phyloP scores from a whole-genome alignment of 2,329 filamentous ascomycete species.

The Microdochium nivale region DNA sequence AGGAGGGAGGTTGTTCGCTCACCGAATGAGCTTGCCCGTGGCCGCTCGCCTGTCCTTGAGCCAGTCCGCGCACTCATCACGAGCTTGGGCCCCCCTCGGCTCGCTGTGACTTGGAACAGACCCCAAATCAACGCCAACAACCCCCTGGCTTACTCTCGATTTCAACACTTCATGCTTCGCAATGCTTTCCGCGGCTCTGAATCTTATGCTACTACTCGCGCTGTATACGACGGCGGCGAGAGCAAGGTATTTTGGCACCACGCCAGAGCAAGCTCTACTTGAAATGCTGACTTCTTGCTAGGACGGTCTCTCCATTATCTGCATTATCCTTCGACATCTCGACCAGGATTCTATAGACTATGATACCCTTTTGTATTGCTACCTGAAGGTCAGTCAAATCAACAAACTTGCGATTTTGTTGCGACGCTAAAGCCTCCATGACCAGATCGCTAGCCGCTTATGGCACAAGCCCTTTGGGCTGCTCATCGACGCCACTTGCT shows the following conservation, averaged over 20 bases:
- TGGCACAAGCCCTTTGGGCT: slow-evolving; percentile 63
- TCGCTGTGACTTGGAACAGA: slow-evolving; percentile 62
- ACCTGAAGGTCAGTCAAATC: slow-evolving; percentile 44
- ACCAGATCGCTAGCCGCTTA: slow-evolving; percentile 56
- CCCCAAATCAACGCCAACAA: slow-evolving; percentile 56
- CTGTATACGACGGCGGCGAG: slow-evolving; percentile 63
- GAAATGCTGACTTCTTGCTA: slow-evolving; percentile 13
- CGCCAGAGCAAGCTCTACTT: neutral
- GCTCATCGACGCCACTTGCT: slow-evolving; percentile 62
- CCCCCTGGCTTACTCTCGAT: slow-evolving; percentile 56
- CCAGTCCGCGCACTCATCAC: slow-evolving; percentile 53
- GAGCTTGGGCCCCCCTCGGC: slow-evolving; percentile 57
- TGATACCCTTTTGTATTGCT: slow-evolving; percentile 58
- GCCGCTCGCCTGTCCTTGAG: slow-evolving; percentile 49
- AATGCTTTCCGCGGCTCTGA: slow-evolving; percentile 59
- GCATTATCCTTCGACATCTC: slow-evolving; percentile 59
- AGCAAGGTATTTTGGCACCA: slow-evolving; percentile 41
- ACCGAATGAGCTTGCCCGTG: slow-evolving; percentile 41
- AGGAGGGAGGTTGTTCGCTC: slow-evolving; percentile 47
- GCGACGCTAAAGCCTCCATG: slow-evolving; percentile 6
- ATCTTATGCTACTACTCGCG: slow-evolving; percentile 53
- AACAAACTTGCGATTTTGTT: neutral
- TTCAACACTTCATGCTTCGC: slow-evolving; percentile 65
- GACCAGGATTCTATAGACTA: slow-evolving; percentile 57
- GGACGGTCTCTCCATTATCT: slow-evolving; percentile 61